Percentiles rank a stretch among this genome's conserved stretches.
These are phyloP conservation scores for Quercus dentata DNA, from an alignment of 306 rosid species.

Conservation along the genomic window DNA sequence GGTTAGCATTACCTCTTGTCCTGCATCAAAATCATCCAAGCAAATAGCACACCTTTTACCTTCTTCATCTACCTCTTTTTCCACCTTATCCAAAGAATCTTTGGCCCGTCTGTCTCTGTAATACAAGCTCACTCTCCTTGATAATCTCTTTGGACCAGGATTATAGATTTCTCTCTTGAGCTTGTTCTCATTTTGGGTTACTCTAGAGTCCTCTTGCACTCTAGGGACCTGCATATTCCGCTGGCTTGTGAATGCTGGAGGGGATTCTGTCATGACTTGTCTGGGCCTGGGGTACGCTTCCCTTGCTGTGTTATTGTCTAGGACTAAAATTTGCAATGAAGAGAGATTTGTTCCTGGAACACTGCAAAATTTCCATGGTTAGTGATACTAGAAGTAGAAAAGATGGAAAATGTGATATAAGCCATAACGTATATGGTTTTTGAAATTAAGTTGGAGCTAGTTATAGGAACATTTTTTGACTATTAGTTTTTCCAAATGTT, in stretches of 20 bases:
- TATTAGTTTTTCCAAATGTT: too few relatives aligned
- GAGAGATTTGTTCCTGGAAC: conserved; percentile 20
- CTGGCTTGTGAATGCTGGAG: conserved; percentile 28
- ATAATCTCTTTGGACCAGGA: conserved; percentile 33
- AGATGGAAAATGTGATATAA: not conserved
- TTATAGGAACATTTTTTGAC: too few relatives aligned
- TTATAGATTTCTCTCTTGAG: conserved; percentile 54
- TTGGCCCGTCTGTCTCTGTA: conserved; percentile 34
- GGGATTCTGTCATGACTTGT: conserved; percentile 16
- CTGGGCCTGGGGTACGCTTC: conserved; percentile 24
- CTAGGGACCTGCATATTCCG: conserved; percentile 21
- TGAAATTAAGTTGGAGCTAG: not conserved
- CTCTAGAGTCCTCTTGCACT: conserved; percentile 28
- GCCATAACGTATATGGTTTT: not conserved
- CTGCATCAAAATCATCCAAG: conserved; percentile 71
- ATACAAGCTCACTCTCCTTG: conserved; percentile 40
- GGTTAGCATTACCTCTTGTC: conserved; percentile 63
- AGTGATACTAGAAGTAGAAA: not conserved
- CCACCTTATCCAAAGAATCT: conserved; percentile 14
- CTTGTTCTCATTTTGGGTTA: conserved; percentile 34
- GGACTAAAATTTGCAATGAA: conserved; percentile 16
- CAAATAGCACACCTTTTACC: conserved; percentile 64
- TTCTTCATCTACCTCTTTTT: conserved; percentile 36
- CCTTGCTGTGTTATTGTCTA: conserved; percentile 17
- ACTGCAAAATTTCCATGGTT: conserved; percentile 29